Conservation (phyloP, 2,329 filamentous ascomycete genomes). For the Colletotrichum kahawae region DNA sequence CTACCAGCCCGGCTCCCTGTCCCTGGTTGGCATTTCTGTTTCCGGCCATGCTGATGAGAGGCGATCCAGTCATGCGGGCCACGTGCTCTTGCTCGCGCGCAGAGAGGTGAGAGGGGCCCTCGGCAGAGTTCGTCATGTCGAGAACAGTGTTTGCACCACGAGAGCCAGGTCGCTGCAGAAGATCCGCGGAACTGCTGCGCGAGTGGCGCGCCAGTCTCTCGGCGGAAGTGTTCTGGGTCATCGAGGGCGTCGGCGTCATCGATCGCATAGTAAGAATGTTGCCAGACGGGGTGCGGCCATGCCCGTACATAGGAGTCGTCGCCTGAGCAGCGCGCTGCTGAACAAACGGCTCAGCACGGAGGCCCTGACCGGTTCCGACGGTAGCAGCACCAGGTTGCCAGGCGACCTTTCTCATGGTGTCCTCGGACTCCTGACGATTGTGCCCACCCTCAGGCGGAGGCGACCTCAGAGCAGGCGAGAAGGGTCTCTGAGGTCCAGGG, state of each 20-base stretch:
- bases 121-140: constrained; percentile 47
- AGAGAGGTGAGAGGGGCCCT: constrained; percentile 66
- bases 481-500: constrained; percentile 30
- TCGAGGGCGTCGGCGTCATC: constrained; percentile 47
- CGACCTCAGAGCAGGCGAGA: constrained; percentile 34
- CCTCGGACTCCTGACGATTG: constrained; percentile 53
- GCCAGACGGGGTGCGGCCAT: constrained; percentile 64
- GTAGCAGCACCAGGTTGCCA: constrained; percentile 78
- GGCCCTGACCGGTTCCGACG: constrained; percentile 44
- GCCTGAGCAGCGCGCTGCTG: constrained; percentile 72
- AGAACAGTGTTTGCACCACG: constrained; percentile 61
- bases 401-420: constrained; percentile 68
- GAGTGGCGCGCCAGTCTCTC: constrained; percentile 47
- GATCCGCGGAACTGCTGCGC: constrained; percentile 51
- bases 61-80: constrained; percentile 79
- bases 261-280: constrained; percentile 46
- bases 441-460: constrained; percentile 36
- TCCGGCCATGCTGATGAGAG: constrained; percentile 69
- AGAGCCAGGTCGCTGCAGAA: constrained; percentile 60
- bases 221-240: constrained; percentile 44
- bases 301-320: constrained; percentile 37
- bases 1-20: constrained; percentile 70
- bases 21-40: constrained; percentile 43
- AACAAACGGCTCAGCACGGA: constrained; percentile 85
- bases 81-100: constrained; percentile 89